Base-by-base conservation (phyloP, 2,329 filamentous ascomycete genomes). In the Botrytis fabae region DNA sequence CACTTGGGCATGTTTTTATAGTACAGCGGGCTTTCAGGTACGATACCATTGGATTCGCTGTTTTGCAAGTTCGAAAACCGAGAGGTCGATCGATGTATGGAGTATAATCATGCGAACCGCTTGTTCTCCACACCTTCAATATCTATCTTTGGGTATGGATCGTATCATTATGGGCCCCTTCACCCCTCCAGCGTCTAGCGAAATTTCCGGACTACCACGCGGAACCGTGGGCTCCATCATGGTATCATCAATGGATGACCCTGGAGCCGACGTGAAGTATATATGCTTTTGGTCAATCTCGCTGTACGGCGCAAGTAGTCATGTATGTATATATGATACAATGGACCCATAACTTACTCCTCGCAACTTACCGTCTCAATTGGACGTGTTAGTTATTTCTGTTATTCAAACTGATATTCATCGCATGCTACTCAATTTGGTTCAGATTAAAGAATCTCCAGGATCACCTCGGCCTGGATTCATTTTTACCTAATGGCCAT, bases 401-500 rank as follows among this genome's bases (percentile, higher is more conserved):
- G 32, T 32, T 16, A 28, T 64, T 32, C 61, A 66, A 14, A 59
- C 62, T 66, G 48, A 44, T 57, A 46, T 25, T 48, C 51, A 60
- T 63, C 40, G 51, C 62, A 68, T 72, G 51, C 70, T 54, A 48
- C 62, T 54, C 48, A 48, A 71, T n/a, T 42, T 38, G 35, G n/a
- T 59, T 35, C 44, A 28, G 44, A 32, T 25, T 25, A n/a, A 57
- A 54, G 64, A 38, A 68, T 57, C 32, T 60, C 48, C 28, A 40
- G 46, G 51, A 38, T 38, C 38, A 32, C 51, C 35, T 68, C 48
- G n/a, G 44, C 38, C 46, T 66, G 38, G 51, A 14, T 68, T 42
- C 16, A 38, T 64, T 68, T 65, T 72, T 72, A 72, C 62, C 22
- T 59, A 48, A 72, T 72, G 16, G 54, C 42, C 57, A 46, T 32